Evolutionary conservation across 306 rosid species (phyloP).

Genomic region (Sophora flavescens): DNA sequence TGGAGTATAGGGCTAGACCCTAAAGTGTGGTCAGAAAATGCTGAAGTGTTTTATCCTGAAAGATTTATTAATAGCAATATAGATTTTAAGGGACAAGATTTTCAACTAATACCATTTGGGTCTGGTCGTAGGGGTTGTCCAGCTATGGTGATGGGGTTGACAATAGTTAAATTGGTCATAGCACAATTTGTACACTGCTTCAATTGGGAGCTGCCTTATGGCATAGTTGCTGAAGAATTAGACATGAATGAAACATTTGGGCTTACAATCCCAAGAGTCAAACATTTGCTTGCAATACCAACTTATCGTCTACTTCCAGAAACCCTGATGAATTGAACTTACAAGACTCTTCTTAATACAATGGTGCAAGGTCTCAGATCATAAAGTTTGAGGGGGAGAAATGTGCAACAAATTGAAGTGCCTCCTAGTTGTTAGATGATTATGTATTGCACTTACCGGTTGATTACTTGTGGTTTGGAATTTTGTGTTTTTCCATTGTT

Average conservation of each 20-base stretch:
- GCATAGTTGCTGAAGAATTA: not conserved
- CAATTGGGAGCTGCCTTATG: constrained; percentile 49
- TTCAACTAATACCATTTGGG: constrained; percentile 50
- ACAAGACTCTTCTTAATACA: not conserved
- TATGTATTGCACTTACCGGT: not conserved
- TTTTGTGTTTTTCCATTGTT: not conserved
- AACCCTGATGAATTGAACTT: not conserved
- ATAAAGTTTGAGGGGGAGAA: not conserved
- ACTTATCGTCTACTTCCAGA: constrained; percentile 25
- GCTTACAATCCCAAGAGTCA: constrained; percentile 39
- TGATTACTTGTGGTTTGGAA: not conserved
- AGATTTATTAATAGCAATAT: constrained; percentile 31
- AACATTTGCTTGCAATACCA: constrained; percentile 47
- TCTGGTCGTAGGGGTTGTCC: constrained; percentile 50
- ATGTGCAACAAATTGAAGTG: not conserved
- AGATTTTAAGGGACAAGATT: constrained; percentile 40
- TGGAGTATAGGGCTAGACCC: constrained; percentile 53
- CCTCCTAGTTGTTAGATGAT: not conserved
- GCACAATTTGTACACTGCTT: constrained; percentile 56
- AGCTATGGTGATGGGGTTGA: constrained; percentile 40
- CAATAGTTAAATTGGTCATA: constrained; percentile 2
- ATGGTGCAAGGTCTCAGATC: not conserved
- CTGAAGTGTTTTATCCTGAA: constrained; percentile 40
- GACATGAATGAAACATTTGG: constrained; percentile 48
- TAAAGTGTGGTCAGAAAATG: constrained; percentile 46